These are phyloP conservation scores for Pythium scleroteichum DNA, from an alignment of 352 stramenopile species.

Conservation along the genomic window DNA sequence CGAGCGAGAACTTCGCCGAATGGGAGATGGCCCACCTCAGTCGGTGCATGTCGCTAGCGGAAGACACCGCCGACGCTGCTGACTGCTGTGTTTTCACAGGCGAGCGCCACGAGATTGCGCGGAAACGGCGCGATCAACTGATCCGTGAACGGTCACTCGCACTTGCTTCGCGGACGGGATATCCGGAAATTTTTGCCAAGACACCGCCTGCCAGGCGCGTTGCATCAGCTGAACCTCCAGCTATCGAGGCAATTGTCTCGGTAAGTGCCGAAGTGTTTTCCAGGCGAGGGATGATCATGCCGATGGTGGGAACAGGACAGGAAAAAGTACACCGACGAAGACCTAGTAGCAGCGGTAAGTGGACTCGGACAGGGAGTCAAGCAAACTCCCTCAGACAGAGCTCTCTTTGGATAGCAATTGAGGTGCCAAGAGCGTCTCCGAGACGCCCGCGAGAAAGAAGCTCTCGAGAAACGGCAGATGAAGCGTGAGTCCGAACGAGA, in stretches of 20 bases:
- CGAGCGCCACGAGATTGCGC: constrained; percentile 56
- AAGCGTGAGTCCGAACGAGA: constrained; percentile 33
- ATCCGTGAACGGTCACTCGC: constrained; percentile 47
- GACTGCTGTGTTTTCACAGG: constrained; percentile 30
- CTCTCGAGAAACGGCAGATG: neutral
- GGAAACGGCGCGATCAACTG: constrained; percentile 46
- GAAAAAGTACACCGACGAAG: constrained; percentile 22
- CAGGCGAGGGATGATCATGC: neutral
- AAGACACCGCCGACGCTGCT: neutral
- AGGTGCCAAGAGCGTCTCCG: constrained; percentile 54
- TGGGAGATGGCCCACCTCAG: constrained; percentile 43
- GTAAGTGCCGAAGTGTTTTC: neutral
- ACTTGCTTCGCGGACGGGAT: constrained; percentile 44
- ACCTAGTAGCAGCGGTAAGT: constrained; percentile 24
- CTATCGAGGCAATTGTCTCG: neutral
- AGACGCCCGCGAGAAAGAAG: constrained; percentile 42
- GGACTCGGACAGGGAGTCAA: neutral
- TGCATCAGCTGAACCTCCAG: neutral
- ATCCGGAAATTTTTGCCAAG: constrained; percentile 34
- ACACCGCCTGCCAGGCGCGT: constrained; percentile 19
- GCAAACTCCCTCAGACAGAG: neutral
- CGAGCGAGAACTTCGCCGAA: neutral
- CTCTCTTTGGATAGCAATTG: constrained; percentile 33
- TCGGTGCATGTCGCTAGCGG: constrained; percentile 12
- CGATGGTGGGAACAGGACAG: constrained; percentile 18